Evolutionary conservation across 2,329 filamentous ascomycete species (phyloP).

Genomic region (Aspergillus brasiliensis): DNA sequence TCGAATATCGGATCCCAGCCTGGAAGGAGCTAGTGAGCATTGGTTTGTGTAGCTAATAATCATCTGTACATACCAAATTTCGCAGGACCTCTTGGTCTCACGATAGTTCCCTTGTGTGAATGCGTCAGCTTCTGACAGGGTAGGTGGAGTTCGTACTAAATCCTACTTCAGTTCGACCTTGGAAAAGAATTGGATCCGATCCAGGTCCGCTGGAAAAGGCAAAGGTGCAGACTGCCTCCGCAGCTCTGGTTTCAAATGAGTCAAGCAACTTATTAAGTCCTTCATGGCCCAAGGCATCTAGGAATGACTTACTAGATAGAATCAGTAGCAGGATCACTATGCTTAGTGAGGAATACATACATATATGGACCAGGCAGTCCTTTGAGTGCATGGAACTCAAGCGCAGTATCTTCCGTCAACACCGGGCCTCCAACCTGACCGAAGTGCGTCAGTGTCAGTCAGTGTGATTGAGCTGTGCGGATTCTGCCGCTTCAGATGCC

Average conservation of each 20-base stretch:
- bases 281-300: constrained; percentile 76
- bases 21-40: constrained; percentile 39
- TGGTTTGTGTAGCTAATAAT: not conserved
- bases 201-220: constrained; percentile 86
- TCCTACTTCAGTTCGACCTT: constrained; percentile 78
- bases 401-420: constrained; percentile 90
- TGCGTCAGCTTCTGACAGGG: constrained; percentile 6
- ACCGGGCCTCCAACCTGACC: constrained; percentile 78
- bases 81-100: constrained; percentile 75
- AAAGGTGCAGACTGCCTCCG: constrained; percentile 94
- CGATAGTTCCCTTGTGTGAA: constrained; percentile 70
- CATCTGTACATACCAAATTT: constrained; percentile 69
- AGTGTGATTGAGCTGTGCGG: not conserved
- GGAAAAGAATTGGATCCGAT: constrained; percentile 81
- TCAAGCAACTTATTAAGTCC: constrained; percentile 88
- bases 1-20: constrained; percentile 98
- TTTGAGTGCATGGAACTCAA: constrained; percentile 87
- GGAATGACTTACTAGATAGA: constrained; percentile 81
- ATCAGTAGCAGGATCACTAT: constrained; percentile 20
- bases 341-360: constrained; percentile 53
- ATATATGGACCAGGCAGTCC: constrained; percentile 97
- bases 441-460: constrained; percentile 9
- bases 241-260: constrained; percentile 86
- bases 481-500: not conserved
- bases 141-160: not conserved